phyloP scores from a whole-genome alignment of 805 yeast genomes.

The Candida lessepsii region DNA sequence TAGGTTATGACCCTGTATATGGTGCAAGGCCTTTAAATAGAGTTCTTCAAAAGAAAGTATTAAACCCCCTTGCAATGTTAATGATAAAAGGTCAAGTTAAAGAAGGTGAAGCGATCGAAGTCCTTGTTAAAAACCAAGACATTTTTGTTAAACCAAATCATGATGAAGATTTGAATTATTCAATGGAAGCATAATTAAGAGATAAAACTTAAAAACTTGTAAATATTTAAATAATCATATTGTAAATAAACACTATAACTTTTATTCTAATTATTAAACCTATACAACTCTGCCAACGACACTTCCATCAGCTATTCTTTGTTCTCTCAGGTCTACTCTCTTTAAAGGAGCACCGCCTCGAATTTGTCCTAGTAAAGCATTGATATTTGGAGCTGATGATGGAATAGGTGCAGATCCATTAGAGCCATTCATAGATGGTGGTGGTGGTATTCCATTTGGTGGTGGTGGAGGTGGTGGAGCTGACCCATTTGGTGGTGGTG shows the following conservation, averaged over 20 bases:
- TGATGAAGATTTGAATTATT: slow-evolving; percentile 13
- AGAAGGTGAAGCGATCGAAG: slow-evolving; percentile 33
- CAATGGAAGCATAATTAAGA: no score
- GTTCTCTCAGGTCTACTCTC: slow-evolving; percentile 49
- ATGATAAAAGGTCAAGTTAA: slow-evolving; percentile 77
- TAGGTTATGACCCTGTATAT: slow-evolving; percentile 88
- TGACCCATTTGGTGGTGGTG: slow-evolving; percentile 25
- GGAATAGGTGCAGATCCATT: slow-evolving; percentile 26
- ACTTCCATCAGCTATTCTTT: slow-evolving; percentile 45
- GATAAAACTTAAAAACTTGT: no score
- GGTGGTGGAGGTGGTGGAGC: slow-evolving; percentile 26
- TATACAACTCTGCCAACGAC: slow-evolving; percentile 50
- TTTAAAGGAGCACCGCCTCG: slow-evolving; percentile 50
- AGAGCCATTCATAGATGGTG: slow-evolving; percentile 20
- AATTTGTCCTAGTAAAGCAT: slow-evolving; percentile 58
- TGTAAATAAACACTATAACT: neutral
- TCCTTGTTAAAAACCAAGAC: slow-evolving; percentile 24
- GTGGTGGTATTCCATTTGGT: slow-evolving; percentile 19
- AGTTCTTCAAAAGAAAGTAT: slow-evolving; percentile 74
- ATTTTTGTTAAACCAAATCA: slow-evolving; percentile 35
- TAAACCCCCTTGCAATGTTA: slow-evolving; percentile 83
- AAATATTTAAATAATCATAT: slow-evolving; percentile 6
- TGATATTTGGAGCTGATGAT: slow-evolving; percentile 34
- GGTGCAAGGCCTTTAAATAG: slow-evolving; percentile 98
- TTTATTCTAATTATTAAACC: slow-evolving; percentile 1